Base-by-base conservation (phyloP, 108 stramenopile genomes). In the Conticribra guillardii region DNA sequence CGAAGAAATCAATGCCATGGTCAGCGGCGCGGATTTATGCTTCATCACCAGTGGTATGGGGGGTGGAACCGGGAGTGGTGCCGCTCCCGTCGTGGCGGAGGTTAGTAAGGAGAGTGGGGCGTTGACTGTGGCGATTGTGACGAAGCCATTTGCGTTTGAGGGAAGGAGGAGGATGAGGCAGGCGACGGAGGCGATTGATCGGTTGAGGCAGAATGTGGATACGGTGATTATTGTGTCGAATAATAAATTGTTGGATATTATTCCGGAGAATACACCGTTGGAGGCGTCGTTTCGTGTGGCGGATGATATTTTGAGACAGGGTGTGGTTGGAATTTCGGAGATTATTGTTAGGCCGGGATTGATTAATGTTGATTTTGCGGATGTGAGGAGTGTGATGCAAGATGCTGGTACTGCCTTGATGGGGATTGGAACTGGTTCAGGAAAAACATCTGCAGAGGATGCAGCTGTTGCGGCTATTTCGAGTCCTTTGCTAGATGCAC, bases 331-430 rank as follows among this genome's bases (percentile, higher is more conserved):
- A 2, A 94, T 97, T 50, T 90, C 89, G 15, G 94, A 95, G 79
- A 97, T 96, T 75, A 96, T 96, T 64, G 90, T 96, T 0, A 50
- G 88, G 30, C 96, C 94, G 21, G 96, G 94, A 15, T 59, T 97
- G 53, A 94, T 97, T 72, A 97, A 97, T 64, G 94, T 97, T 4
- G 96, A 96, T 71, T 97, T 97, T 80, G 96, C 94, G 5, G 96
- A 97, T 82, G 96, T 97, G 5, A 71, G 96, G 62, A 83, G 86
- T 32, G 88, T 96, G 26, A 96, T 96, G 96, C 85, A 87, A 54
- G 89, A 94, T 78, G 94, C 94, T 23, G 96, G 96, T 30, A 92
- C 91, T 55, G 96, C 94, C 8, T 76, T 96, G 28, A 96, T 96
- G 93, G 96, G 96, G 44, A 95, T 96, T 64, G 96, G 93, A 14